These are phyloP conservation scores for Silene latifolia DNA, from an alignment of 148 eudicot genomes.

Conservation along the genomic window DNA sequence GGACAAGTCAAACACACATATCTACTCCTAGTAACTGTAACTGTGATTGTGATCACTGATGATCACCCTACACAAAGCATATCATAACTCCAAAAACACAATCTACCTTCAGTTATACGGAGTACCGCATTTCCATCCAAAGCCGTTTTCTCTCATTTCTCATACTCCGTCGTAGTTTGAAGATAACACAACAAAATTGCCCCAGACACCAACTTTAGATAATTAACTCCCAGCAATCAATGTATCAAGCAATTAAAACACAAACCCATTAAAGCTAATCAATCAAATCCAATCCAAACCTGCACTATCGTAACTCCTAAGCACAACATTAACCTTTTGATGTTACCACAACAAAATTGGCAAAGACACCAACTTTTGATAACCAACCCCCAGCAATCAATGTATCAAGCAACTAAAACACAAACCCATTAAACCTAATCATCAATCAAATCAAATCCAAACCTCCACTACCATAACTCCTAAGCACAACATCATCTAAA, in stretches of 20 bases:
- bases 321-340: too few relatives aligned
- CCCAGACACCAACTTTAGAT: not conserved
- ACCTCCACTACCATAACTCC: not conserved
- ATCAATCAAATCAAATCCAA: not conserved
- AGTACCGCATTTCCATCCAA: not conserved
- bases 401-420: not conserved
- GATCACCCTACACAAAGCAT: conserved; percentile 1
- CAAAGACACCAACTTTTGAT: too few relatives aligned
- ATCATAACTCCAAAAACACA: not conserved
- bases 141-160: not conserved
- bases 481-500: too few relatives aligned
- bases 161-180: not conserved
- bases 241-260: not conserved
- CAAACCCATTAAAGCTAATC: not conserved
- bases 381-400: too few relatives aligned
- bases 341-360: too few relatives aligned
- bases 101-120: not conserved
- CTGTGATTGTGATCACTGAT: not conserved
- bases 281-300: not conserved
- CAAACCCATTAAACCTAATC: not conserved
- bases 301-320: not conserved
- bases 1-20: not conserved
- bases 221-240: not conserved
- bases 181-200: not conserved
- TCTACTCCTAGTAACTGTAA: not conserved